Percentiles rank a stretch among this genome's conserved stretches.
Conservation (phyloP, 2,329 filamentous ascomycete genomes). For the Akanthomyces lecanii region DNA sequence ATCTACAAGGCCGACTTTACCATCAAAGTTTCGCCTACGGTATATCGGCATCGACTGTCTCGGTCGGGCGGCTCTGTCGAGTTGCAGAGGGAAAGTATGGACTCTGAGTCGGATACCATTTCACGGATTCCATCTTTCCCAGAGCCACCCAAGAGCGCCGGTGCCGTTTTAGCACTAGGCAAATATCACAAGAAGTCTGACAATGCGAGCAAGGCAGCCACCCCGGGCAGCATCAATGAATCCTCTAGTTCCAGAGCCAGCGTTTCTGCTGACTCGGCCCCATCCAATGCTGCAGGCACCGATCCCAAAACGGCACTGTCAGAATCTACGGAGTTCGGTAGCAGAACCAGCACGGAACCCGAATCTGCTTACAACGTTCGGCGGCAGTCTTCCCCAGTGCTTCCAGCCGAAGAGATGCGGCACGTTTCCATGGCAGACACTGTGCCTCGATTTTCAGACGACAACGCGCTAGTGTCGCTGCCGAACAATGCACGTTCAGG, state of each 20-base stretch:
- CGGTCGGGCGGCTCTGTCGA: constrained; percentile 46
- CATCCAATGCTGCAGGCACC: constrained; percentile 2
- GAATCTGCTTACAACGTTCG: constrained; percentile 24
- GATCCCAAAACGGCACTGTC: neutral
- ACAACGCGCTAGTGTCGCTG: neutral
- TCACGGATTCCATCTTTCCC: constrained; percentile 51
- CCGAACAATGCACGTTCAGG: constrained; percentile 7
- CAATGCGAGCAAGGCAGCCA: neutral
- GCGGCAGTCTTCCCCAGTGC: constrained; percentile 47
- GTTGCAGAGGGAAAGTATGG: constrained; percentile 43
- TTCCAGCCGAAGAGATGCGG: constrained; percentile 36
- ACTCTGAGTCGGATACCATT: constrained; percentile 41
- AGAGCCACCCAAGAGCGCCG: constrained; percentile 41
- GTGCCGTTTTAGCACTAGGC: constrained; percentile 16
- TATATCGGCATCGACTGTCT: constrained; percentile 42
- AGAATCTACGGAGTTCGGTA: constrained; percentile 5
- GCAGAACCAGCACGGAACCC: neutral
- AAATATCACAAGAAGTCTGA: neutral
- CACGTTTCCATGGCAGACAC: constrained; percentile 9
- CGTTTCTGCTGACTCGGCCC: constrained; percentile 4
- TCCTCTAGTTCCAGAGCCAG: neutral
- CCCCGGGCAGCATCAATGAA: neutral
- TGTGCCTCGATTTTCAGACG: neutral
- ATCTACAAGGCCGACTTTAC: constrained; percentile 46
- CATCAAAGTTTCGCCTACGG: constrained; percentile 38